Evolutionary conservation across 768 basidiomycete species (phyloP), one percentile per base, ranked within the genome.

Genomic region (Auricularia heimuer): DNA sequence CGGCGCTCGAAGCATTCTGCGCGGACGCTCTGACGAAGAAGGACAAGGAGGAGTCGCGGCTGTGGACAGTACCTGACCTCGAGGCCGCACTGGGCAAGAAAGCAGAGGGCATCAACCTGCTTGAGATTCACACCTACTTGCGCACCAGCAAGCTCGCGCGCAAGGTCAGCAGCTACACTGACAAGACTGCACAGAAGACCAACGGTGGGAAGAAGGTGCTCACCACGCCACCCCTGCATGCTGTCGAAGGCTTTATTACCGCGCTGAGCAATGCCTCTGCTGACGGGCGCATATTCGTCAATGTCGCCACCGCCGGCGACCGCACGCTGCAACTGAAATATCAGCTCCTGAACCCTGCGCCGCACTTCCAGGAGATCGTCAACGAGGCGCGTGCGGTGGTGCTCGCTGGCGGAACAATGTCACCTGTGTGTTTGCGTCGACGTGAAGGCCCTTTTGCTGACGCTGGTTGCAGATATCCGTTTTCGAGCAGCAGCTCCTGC

Each of bases 341-440:
- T 70, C 90, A 97, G 67, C 85, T 94, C 21, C 82, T 99, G 29
- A 98, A 98, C 70, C 95, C 97, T 1, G 84, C 92, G 1, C 89
- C 91, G 4, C 81, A 87, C 65, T 98, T 98, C 71, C 78, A 81
- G 64, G 89, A 92, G n/a, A 83, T 98, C 4, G 84, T 92, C 0
- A 86, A 93, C 21, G 79, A 81, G 33, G 92, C 94, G 1, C 79
- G 92, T 44, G 83, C 90, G 2, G 87, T 98, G n/a, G 77, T 98
- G 35, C 79, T 99, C 45, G 96, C 97, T 7, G 96, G 96, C 8
- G 96, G 96, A 3, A 99, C 96, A 0, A 98, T 99, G 97, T 93
- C 94, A 6, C 96, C 96, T n/a, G 93, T 97, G 63, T 63, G 80
- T 24, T 69, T 42, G 35, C 12, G 56, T 16, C 4, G 33, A 12